Evolutionary conservation across 1,139 yeast species (phyloP).

Genomic region (Pichia sp.): DNA sequence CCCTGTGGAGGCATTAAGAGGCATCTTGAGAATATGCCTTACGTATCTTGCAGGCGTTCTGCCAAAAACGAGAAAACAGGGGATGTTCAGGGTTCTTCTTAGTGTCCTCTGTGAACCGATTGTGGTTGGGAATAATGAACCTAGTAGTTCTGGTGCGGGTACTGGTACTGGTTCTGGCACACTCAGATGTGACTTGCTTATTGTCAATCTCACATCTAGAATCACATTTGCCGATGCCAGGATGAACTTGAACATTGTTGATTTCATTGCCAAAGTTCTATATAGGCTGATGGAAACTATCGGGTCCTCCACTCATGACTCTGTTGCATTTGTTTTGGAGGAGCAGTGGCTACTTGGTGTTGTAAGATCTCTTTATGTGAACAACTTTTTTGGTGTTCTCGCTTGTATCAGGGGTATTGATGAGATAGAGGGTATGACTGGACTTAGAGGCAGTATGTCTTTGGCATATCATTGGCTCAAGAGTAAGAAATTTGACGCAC

Average conservation of each 20-base stretch:
- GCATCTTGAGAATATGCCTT: constrained; percentile 40
- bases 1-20: constrained; percentile 42
- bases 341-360: constrained; percentile 20
- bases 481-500: constrained; percentile 20
- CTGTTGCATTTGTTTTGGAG: constrained; percentile 8
- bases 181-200: constrained; percentile 31
- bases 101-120: constrained; percentile 8
- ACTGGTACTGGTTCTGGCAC: too few relatives aligned
- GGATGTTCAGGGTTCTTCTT: constrained; percentile 39
- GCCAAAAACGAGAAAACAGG: constrained; percentile 30
- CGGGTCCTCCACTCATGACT: constrained; percentile 1
- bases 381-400: constrained; percentile 22
- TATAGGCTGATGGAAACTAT: constrained; percentile 34
- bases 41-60: constrained; percentile 40
- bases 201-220: constrained; percentile 16
- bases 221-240: constrained; percentile 32
- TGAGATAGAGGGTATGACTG: constrained; percentile 17
- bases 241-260: constrained; percentile 38
- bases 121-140: background rate
- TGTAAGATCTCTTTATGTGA: constrained; percentile 16
- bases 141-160: background rate
- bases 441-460: constrained; percentile 25
- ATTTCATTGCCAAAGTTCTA: constrained; percentile 41
- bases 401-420: constrained; percentile 17
- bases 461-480: constrained; percentile 35